Evolutionary conservation across 768 basidiomycete species (phyloP), one percentile per base, ranked within the genome.

Genomic region (Zangia roseola): DNA sequence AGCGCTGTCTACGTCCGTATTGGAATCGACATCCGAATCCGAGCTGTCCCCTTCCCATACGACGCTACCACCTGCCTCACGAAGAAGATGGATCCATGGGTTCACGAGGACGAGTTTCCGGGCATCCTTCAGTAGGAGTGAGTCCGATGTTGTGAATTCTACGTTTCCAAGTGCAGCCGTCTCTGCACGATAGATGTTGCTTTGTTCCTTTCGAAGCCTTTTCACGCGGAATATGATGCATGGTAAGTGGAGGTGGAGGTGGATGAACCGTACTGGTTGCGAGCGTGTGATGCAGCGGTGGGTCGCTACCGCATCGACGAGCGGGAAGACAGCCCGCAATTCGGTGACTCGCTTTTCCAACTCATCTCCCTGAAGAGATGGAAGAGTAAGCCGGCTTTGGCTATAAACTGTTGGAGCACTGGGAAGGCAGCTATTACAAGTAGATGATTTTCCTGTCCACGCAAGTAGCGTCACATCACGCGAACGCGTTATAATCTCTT

Each of bases 211-310:
- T 12, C 7, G 23, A 17, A 49, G 34, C 2, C n/a, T 36, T 14
- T 3, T 43, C 24, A 43, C 40, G 19, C 19, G 6, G 35, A 49
- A 49, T 23, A 36, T 31, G 25, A 49, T 49, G 21, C 47, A 49
- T 14, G 47, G 47, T 17, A 49, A 34, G 24, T 20, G 41, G 4
- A 49, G 40, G 12, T 20, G 47, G 16, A 41, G 33, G n/a, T 37
- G 40, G 12, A 21, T 31, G 10, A 49, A 49, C 10, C 42, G 26
- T 14, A 43, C 36, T 0, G 40, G 36, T 10, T 42, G 34, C 4
- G 38, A 21, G 20, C 40, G 25, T 19, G 41, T 42, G 14, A 31
- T n/a, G n/a, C n/a, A n/a, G n/a, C n/a, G n/a, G n/a, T n/a, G n/a
- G n/a, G n/a, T n/a, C n/a, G n/a, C n/a, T n/a, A n/a, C n/a, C n/a